phyloP scores from a whole-genome alignment of 139 green algal genomes.

The Tetradesmus lagerheimii region DNA sequence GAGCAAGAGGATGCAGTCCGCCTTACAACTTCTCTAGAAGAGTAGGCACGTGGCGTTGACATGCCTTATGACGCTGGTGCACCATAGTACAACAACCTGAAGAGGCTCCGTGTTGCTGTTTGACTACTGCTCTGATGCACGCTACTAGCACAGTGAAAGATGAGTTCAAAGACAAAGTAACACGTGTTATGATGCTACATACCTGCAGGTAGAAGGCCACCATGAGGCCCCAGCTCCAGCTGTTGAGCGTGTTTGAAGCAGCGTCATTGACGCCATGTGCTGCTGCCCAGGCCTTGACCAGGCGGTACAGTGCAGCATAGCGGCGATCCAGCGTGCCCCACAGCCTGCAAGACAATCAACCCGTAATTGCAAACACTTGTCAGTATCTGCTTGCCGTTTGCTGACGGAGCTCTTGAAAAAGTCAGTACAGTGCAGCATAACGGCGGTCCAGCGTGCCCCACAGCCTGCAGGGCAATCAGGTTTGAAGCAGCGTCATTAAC shows the following conservation, averaged over 20 bases:
- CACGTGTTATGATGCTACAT: neutral
- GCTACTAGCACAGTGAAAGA: too few species aligned
- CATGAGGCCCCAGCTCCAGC: constrained; percentile 80
- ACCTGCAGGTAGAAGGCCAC: constrained; percentile 62
- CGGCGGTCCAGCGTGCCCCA: constrained; percentile 19
- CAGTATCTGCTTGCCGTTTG: too few species aligned
- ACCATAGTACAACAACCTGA: too few species aligned
- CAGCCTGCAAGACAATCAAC: constrained; percentile 15
- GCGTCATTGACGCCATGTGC: constrained; percentile 82
- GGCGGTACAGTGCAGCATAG: constrained; percentile 37
- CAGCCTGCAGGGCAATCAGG: constrained; percentile 40
- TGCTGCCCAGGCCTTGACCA: constrained; percentile 86
- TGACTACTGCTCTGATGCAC: too few species aligned
- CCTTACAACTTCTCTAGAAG: too few species aligned
- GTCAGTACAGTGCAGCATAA: neutral
- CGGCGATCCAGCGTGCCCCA: constrained; percentile 18
- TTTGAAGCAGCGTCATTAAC: constrained; percentile 79
- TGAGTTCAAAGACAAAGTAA: neutral
- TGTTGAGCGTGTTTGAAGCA: constrained; percentile 82
- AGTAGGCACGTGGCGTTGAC: too few species aligned
- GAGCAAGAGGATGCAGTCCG: too few species aligned
- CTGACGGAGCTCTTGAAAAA: too few species aligned
- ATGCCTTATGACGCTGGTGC: too few species aligned
- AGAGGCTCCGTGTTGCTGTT: too few species aligned
- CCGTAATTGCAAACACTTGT: too few species aligned